phyloP scores from a whole-genome alignment of 164 flowering plant genomes.

The Magnolia officinalis region DNA sequence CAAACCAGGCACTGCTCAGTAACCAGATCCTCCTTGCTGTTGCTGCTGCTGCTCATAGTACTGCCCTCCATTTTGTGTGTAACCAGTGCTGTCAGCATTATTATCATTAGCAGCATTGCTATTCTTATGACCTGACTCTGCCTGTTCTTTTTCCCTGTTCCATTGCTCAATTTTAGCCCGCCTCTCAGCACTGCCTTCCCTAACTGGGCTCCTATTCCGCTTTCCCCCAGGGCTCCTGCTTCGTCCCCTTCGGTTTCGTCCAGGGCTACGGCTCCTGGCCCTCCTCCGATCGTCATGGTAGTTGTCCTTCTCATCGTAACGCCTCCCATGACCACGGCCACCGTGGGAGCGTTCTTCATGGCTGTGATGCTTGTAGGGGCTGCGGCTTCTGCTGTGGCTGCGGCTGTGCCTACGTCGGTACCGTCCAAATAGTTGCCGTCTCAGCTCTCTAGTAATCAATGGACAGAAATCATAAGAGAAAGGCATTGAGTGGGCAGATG shows the following conservation, averaged over 20 bases:
- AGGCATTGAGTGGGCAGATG: background rate
- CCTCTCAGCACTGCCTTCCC: conserved; percentile 91
- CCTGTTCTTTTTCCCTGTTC: conserved; percentile 81
- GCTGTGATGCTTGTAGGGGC: conserved; percentile 59
- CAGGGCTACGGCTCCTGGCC: conserved; percentile 63
- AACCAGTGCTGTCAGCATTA: conserved; percentile 20
- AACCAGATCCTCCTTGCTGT: conserved; percentile 27
- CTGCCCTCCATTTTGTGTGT: conserved; percentile 24
- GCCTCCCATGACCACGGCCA: conserved; percentile 41
- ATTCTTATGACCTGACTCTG: conserved; percentile 26
- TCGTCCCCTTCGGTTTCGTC: conserved; percentile 42
- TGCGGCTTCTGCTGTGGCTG: conserved; percentile 65
- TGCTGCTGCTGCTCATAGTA: conserved; percentile 26
- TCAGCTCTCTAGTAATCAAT: conserved; percentile 52
- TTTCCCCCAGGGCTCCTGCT: conserved; percentile 72
- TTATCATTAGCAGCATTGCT: conserved; percentile 11
- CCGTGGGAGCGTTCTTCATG: conserved; percentile 63
- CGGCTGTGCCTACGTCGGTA: conserved; percentile 47
- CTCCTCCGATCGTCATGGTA: conserved; percentile 46
- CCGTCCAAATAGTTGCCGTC: conserved; percentile 67
- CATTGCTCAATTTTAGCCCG: conserved; percentile 88
- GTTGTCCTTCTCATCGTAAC: conserved; percentile 50
- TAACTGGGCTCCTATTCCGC: conserved; percentile 59
- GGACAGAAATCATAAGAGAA: background rate
- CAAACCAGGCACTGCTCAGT: conserved; percentile 42